These are phyloP conservation scores for Hibiscus mutabilis DNA, from an alignment of 345 rosid species.

Conservation along the genomic window DNA sequence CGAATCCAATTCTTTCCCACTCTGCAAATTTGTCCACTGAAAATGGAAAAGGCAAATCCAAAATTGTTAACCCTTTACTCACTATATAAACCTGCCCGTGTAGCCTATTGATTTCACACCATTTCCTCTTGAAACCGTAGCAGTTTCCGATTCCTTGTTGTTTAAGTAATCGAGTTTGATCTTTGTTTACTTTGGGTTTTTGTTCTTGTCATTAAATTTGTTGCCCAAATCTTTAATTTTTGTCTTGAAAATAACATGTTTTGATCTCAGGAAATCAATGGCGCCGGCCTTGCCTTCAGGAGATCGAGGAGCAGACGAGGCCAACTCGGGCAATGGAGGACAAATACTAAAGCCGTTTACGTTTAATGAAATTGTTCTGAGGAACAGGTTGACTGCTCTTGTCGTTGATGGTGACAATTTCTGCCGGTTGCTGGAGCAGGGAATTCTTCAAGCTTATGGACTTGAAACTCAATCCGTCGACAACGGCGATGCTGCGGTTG, in stretches of 20 bases:
- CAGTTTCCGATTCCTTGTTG: neutral
- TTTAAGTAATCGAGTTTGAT: neutral
- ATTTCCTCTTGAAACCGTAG: neutral
- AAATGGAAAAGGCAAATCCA: neutral
- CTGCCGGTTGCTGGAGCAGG: neutral
- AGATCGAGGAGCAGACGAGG: neutral
- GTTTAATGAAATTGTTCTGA: neutral
- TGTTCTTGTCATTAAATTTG: neutral
- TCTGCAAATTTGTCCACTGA: neutral
- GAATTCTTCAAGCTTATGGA: neutral
- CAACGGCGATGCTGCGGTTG: neutral
- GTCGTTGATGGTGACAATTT: constrained; percentile 4
- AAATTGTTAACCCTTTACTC: neutral
- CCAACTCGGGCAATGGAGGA: neutral
- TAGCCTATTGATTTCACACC: neutral
- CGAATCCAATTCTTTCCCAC: neutral
- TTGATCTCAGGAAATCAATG: constrained; percentile 1
- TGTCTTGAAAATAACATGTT: neutral
- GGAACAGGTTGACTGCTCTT: constrained; percentile 16
- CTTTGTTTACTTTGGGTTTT: neutral
- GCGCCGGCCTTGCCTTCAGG: neutral
- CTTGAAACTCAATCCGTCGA: neutral
- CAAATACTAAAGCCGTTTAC: neutral
- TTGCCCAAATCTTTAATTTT: neutral
- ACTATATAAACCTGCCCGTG: neutral